Evolutionary conservation across 305 asterid species (phyloP).

Genomic region (Fraxinus dipetala): DNA sequence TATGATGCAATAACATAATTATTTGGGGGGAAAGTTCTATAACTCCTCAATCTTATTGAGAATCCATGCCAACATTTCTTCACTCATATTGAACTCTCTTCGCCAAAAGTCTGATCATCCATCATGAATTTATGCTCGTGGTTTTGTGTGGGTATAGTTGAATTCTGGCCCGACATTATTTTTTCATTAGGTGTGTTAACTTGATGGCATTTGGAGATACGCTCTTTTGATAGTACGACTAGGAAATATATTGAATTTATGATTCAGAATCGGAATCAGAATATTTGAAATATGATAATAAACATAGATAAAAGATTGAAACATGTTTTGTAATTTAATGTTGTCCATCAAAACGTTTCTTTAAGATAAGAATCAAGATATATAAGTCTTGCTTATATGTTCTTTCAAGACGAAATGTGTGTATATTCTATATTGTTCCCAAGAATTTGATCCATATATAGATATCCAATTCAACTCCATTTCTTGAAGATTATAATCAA

Average conservation of each 20-base stretch:
- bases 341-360: background rate
- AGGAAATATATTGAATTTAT: conserved; percentile 20
- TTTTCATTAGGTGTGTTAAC: conserved; percentile 23
- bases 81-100: conserved; percentile 40
- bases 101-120: conserved; percentile 47
- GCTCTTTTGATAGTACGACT: conserved; percentile 1
- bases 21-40: conserved; percentile 23
- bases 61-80: conserved; percentile 74
- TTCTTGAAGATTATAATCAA: background rate
- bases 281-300: conserved; percentile 17
- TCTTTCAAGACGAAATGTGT: background rate
- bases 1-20: background rate
- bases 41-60: conserved; percentile 61
- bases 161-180: background rate
- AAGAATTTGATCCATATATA: background rate
- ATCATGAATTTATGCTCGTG: conserved; percentile 57
- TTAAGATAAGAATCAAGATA: background rate
- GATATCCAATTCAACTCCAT: background rate
- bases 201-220: conserved; percentile 26
- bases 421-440: background rate
- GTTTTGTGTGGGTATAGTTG: conserved; percentile 34
- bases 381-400: background rate
- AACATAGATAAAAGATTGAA: background rate
- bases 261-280: conserved; percentile 26
- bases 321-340: background rate